Evolutionary conservation across 108 stramenopile genomes (phyloP).

Genomic region (Poteriospumella lacustris): DNA sequence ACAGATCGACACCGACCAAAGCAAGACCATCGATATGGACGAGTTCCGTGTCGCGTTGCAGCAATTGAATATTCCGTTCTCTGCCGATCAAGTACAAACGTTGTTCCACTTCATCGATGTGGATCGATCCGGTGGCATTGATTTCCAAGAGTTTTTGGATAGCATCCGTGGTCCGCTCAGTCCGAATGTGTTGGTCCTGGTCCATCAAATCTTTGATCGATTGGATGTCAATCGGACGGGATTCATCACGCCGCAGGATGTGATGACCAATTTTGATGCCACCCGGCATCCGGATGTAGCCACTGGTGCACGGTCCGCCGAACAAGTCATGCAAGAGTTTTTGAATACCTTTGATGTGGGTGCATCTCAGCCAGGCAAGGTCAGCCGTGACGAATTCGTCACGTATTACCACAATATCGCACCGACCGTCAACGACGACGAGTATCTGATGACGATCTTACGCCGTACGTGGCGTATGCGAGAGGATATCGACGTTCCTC

Average conservation of each 20-base stretch:
- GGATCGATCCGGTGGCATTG: background rate
- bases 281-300: conserved; percentile 18
- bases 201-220: background rate
- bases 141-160: conserved; percentile 19
- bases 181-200: background rate
- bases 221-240: background rate
- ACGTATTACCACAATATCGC: conserved; percentile 8
- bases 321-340: conserved; percentile 18
- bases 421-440: background rate
- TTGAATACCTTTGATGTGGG: conserved; percentile 29
- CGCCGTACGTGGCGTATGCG: background rate
- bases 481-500: background rate
- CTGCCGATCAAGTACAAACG: background rate
- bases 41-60: background rate
- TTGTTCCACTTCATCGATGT: background rate
- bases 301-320: background rate
- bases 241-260: background rate
- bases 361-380: background rate
- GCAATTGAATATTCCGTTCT: background rate
- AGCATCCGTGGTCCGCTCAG: background rate
- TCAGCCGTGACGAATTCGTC: conserved; percentile 19
- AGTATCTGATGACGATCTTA: background rate
- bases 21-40: background rate
- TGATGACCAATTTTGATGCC: background rate
- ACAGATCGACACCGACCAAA: background rate